Conservation (phyloP, 83 land plant genomes). For the Picea abies region DNA sequence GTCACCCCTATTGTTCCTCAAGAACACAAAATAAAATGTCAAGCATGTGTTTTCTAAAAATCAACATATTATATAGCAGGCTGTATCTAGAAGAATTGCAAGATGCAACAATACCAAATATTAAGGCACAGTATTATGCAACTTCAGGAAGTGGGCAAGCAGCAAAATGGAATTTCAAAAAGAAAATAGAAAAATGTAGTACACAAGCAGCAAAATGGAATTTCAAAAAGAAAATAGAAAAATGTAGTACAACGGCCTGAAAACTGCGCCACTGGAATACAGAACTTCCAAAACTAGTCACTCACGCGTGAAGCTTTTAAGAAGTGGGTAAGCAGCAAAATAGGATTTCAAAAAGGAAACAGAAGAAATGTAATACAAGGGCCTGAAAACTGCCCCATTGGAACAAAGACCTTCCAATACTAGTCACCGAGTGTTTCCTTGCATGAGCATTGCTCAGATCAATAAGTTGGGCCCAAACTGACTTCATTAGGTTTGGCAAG, state of each 20-base stretch:
- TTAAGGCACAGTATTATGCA: not conserved
- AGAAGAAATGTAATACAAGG: no score
- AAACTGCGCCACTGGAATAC: no score
- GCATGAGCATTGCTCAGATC: not conserved
- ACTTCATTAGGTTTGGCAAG: no score
- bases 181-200: no score
- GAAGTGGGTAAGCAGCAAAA: not conserved
- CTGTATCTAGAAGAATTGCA: not conserved
- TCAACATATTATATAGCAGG: no score
- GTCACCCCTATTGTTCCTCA: not conserved
- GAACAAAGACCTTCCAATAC: not conserved
- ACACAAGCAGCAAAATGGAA: not conserved
- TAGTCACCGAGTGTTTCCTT: not conserved
- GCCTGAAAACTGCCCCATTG: not conserved
- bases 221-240: no score
- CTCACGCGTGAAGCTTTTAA: not conserved
- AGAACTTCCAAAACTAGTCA: no score
- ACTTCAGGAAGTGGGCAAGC: not conserved
- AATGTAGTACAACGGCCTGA: no score
- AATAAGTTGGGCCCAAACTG: not conserved
- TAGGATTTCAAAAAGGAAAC: not conserved
- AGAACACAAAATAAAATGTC: constrained; percentile 3
- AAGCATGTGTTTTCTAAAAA: not conserved
- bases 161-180: not conserved
- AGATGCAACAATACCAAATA: not conserved